Evolutionary conservation across 352 stramenopile genomes (phyloP), one percentile per base, ranked within the genome.

Genomic region (Phytophthora kernoviae): DNA sequence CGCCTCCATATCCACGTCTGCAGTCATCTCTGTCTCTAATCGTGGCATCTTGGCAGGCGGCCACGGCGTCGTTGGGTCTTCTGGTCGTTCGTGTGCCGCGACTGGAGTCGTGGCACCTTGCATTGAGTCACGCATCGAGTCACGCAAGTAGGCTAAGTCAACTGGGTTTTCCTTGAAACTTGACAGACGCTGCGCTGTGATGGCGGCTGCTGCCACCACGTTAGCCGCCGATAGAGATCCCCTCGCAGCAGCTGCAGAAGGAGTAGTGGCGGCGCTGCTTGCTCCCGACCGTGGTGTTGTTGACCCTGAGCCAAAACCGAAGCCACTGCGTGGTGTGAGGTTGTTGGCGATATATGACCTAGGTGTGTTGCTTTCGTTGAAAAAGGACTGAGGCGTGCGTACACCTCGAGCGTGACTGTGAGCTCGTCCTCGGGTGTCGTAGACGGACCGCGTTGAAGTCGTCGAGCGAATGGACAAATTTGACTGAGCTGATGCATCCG

Each of bases 391-490:
- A 15, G 65, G 62, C 9, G 60, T 71, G 20, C 58, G 69, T n/a
- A 54, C 56, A 22, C 40, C 56, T 57, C 39, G 49, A 10, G 58
- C 54, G 14, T 58, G 41, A 47, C 50, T 68, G 39, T 71, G 59
- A 18, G 36, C 51, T 54, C 46, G 42, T 20, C 69, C 70, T 14
- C 73, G 77, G 0, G 63, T 74, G 54, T 89, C 79, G 14, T 74
- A 62, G 8, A 84, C 61, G 0, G 83, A 92, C 18, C 79, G 77
- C 12, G 79, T 81, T 8, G 83, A 92, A 26, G 83, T 68, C 5
- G 83, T 90, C 5, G 83, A 92, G 7, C 80, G 83, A 45, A 92
- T 91, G 12, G 85, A 94, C 18, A 92, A 57, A 57, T 91, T 92
- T 18, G 83, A 92, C 41, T 87, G 77, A 18, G 73, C 81, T 36